Base-by-base conservation (phyloP, 2,329 filamentous ascomycete genomes). In the Monilinia polystroma region DNA sequence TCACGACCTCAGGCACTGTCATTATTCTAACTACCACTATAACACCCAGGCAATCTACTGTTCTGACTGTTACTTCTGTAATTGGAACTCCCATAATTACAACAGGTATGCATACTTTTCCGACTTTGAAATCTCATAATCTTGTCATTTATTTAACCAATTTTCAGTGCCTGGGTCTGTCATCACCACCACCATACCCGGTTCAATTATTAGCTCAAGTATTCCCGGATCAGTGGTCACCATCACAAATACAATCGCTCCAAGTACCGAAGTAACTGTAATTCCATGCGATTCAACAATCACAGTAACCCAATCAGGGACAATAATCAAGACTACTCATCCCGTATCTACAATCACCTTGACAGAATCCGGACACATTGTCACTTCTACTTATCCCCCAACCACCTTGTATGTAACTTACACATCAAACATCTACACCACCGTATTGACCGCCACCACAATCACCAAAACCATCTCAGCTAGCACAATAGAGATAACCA, bases 261-360 rank as follows among this genome's bases (percentile, higher is more conserved):
- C 29, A 38, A 66, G 14, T 38, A 66, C 55, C n/a, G 29, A 63
- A 52, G 43, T 29, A 10, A 52, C 57, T 20, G 16, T 55, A 29
- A n/a, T 66, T 20, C 64, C 64, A 43, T 60, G 45, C 16, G 38
- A 57, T 26, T 55, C 57, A 16, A 66, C 64, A 1, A 20, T 66
- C 29, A 62, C 51, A 16, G 14, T 54, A n/a, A 55, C 64, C 8
- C 26, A 54, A 16, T 8, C 57, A 8, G 64, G 23, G 6, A 53
- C 47, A 29, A 5, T 49, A 4, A 12, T 66, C 10, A 55, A 4
- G 41, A 55, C 49, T 16, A 66, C 51, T 14, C 29, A 12, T 49
- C 49, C 64, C 10, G n/a, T 38, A 3, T 66, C 64, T n/a, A 55
- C n/a, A 32, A 47, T 66, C 3, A 66, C 51, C 3, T 20, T 66